Percentiles rank a stretch among this genome's conserved stretches.
Conservation (phyloP, 345 rosid genomes). For the Eucalyptus victrix region DNA sequence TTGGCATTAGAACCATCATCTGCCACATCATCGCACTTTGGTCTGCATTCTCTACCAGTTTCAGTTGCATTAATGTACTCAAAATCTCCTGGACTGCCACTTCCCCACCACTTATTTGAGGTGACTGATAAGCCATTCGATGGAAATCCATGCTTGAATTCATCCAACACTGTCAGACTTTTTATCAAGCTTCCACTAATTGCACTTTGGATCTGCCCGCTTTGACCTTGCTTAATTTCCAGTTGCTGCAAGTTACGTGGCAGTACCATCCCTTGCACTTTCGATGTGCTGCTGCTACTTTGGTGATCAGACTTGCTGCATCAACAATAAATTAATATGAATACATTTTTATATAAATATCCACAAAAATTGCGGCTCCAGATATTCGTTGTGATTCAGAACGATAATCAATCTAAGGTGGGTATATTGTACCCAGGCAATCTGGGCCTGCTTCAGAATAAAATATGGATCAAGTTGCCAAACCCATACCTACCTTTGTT, state of each 20-base stretch:
- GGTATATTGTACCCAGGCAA: neutral
- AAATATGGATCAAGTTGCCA: neutral
- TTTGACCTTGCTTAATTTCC: conserved; percentile 16
- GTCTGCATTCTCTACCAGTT: conserved; percentile 4
- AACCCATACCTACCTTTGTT: neutral
- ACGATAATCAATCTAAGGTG: neutral
- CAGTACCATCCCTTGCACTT: conserved; percentile 4
- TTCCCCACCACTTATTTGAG: conserved; percentile 69
- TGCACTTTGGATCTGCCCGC: neutral
- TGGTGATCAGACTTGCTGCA: conserved; percentile 14
- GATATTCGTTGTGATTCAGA: neutral
- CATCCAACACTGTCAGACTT: conserved; percentile 31
- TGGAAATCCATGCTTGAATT: conserved; percentile 69
- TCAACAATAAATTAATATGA: neutral
- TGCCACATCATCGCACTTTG: conserved; percentile 1
- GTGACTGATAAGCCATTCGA: conserved; percentile 36
- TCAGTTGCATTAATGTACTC: conserved; percentile 3
- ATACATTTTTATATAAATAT: neutral
- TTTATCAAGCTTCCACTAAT: conserved; percentile 7
- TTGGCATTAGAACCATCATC: neutral
- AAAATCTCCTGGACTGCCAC: conserved; percentile 7
- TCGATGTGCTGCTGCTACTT: neutral
- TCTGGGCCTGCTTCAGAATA: neutral
- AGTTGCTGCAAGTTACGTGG: conserved; percentile 9
- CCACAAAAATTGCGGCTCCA: neutral